Base-by-base conservation (phyloP, 2,329 filamentous ascomycete species). In the Aureobasidium sp. region DNA sequence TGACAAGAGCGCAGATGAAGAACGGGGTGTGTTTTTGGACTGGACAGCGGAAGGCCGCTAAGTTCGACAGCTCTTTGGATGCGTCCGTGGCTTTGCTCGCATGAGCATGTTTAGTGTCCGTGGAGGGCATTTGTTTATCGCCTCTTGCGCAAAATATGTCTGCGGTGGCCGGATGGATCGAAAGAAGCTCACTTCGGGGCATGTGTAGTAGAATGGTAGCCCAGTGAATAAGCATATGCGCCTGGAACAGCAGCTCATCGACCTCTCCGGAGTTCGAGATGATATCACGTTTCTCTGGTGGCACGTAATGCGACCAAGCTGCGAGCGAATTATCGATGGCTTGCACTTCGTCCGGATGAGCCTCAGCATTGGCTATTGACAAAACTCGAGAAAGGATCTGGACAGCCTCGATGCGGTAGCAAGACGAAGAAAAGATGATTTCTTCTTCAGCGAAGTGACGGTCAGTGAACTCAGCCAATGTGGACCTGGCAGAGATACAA, bases 201-300 rank as follows among this genome's bases (percentile, higher is more conserved):
- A 92, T 87, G 70, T 95, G 89, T 16, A 94, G 81, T 65, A 91
- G 83, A 67, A 94, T 90, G 0, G 86, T 76, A 7, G 81, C 79
- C 82, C 63, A 69, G 61, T 83, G 77, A 53, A 82, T 79, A 68
- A 96, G 89, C 85, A 95, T 93, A 65, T 90, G 87, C 1, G 90
- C 91, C 72, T 95, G 90, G 75, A 96, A 96, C 74, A 96, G 86
- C 82, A 96, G 88, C 74, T 96, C 90, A 71, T 97, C 92, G 10
- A 92, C 79, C 58, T 85, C 81, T 37, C 90, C 87, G 66, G 87
- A 84, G 65, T 83, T 82, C 63, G 85, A 82, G 58, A 95, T 77
- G n/a, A 89, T 80, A 64, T 90, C 83, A 61, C 81, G 81, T 75
- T 95, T 95, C 13, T 80, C 80, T 15, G 82, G 78, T 0, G 92